Evolutionary conservation across 768 basidiomycete genomes (phyloP).

Genomic region (Tricholoma sp.): DNA sequence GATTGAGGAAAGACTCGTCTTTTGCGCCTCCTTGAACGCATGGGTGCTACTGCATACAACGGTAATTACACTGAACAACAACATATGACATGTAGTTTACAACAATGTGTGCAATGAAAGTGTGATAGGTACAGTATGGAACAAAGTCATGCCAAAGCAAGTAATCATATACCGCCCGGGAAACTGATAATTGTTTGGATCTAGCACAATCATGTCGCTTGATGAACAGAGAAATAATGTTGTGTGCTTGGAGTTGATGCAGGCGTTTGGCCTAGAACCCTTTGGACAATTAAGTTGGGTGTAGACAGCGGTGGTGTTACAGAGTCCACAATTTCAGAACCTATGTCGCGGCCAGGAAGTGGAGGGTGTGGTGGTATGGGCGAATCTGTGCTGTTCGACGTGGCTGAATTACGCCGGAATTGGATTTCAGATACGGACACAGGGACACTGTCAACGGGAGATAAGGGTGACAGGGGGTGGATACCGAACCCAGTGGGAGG

Average conservation of each 20-base stretch:
- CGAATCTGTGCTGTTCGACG: constrained; percentile 21
- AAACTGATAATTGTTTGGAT: neutral
- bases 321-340: neutral
- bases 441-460: constrained; percentile 54
- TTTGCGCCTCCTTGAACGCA: constrained; percentile 16
- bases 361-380: constrained; percentile 40
- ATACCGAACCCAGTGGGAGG: constrained; percentile 12
- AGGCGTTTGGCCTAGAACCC: constrained; percentile 26
- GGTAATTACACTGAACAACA: neutral
- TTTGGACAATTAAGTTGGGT: constrained; percentile 18
- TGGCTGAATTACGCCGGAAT: constrained; percentile 39
- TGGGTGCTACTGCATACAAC: neutral
- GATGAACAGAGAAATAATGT: neutral
- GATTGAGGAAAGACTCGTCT: constrained; percentile 64
- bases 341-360: constrained; percentile 20
- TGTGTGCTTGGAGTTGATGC: neutral
- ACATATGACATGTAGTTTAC: neutral
- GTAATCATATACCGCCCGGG: neutral
- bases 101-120: neutral
- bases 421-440: constrained; percentile 50
- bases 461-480: constrained; percentile 30
- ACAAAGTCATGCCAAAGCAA: neutral
- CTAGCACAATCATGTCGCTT: neutral
- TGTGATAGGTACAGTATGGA: neutral
- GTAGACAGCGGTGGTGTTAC: constrained; percentile 11